phyloP scores from a whole-genome alignment of 192 early-diverging fungal species.

The Coemansia sp. region DNA sequence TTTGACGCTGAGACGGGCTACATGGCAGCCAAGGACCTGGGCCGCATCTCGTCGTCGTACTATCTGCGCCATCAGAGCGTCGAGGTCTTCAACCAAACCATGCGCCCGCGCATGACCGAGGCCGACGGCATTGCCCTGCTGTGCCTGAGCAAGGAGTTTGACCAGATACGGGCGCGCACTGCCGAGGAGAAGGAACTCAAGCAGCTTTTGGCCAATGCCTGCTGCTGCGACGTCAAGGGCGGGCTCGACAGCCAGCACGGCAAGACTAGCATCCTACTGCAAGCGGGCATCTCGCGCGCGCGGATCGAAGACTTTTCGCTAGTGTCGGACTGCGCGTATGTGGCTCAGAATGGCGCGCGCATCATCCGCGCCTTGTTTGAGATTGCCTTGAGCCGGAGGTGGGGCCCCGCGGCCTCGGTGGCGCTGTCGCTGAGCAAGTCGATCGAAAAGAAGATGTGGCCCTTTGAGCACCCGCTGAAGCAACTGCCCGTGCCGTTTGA shows the following conservation, averaged over 20 bases:
- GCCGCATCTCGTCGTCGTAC: slow-evolving; percentile 91
- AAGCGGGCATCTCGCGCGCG: slow-evolving; percentile 80
- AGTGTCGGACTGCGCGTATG: slow-evolving; percentile 91
- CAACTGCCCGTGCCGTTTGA: slow-evolving; percentile 79
- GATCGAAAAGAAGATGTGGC: slow-evolving; percentile 91
- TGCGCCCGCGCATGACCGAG: slow-evolving; percentile 91
- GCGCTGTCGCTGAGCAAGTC: slow-evolving; percentile 86
- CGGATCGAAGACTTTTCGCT: slow-evolving; percentile 92
- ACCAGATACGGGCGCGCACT: slow-evolving; percentile 89
- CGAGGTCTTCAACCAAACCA: slow-evolving; percentile 82
- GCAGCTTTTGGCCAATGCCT: slow-evolving; percentile 66
- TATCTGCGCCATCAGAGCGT: slow-evolving; percentile 90
- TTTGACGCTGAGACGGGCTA: slow-evolving; percentile 83
- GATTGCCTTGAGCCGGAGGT: slow-evolving; percentile 87
- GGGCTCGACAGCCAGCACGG: slow-evolving; percentile 80
- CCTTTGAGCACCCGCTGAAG: slow-evolving; percentile 84
- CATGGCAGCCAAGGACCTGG: slow-evolving; percentile 88
- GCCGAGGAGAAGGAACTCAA: slow-evolving; percentile 85
- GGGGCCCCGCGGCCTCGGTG: slow-evolving; percentile 80
- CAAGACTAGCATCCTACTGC: slow-evolving; percentile 95
- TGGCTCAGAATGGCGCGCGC: slow-evolving; percentile 92
- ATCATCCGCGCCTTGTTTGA: slow-evolving; percentile 96
- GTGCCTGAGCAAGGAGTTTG: slow-evolving; percentile 90
- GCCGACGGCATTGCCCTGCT: slow-evolving; percentile 92
- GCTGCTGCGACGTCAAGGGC: slow-evolving; percentile 89